These are phyloP conservation scores for Gossypium aridum DNA, from an alignment of 441 rosid species.

Conservation along the genomic window DNA sequence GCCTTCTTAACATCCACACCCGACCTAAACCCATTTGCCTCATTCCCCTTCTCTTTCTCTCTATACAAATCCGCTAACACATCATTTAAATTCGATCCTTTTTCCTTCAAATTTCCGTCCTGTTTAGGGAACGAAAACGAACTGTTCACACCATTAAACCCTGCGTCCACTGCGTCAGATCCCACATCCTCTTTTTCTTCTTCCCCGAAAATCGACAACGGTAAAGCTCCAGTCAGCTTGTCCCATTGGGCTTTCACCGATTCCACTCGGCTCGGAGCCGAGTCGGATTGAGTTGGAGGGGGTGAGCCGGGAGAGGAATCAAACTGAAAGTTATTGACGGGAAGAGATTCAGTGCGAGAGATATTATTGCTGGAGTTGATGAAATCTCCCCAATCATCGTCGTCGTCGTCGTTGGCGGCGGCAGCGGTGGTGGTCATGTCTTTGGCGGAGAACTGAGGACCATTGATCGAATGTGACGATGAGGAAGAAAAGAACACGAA, in stretches of 20 bases:
- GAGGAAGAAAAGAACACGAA: conserved; percentile 31
- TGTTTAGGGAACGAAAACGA: conserved; percentile 18
- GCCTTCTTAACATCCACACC: conserved; percentile 7
- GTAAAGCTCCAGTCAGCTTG: conserved; percentile 59
- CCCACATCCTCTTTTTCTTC: conserved; percentile 35
- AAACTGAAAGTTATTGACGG: conserved; percentile 5
- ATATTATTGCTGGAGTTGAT: conserved; percentile 24
- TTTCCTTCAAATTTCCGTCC: conserved; percentile 22
- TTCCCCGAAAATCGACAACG: conserved; percentile 75
- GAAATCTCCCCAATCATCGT: conserved; percentile 78
- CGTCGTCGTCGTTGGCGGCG: conserved; percentile 18
- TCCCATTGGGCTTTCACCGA: conserved; percentile 31
- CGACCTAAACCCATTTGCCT: conserved; percentile 15
- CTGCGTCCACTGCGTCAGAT: conserved; percentile 27
- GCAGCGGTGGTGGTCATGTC: neutral
- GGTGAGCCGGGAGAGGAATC: conserved; percentile 18
- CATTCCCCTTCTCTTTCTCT: conserved; percentile 24
- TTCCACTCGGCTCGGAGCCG: conserved; percentile 25
- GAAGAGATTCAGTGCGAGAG: conserved; percentile 24
- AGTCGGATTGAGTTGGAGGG: conserved; percentile 16
- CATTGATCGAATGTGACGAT: conserved; percentile 27
- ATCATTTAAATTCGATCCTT: conserved; percentile 26
- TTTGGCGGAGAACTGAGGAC: conserved; percentile 24
- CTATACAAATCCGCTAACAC: conserved; percentile 41
- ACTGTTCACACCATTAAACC: conserved; percentile 23